A percentile compares a stretch with the other conserved stretches of the same genome.
phyloP scores from a whole-genome alignment of 139 green algal species.

The Asterochloris sp. region DNA sequence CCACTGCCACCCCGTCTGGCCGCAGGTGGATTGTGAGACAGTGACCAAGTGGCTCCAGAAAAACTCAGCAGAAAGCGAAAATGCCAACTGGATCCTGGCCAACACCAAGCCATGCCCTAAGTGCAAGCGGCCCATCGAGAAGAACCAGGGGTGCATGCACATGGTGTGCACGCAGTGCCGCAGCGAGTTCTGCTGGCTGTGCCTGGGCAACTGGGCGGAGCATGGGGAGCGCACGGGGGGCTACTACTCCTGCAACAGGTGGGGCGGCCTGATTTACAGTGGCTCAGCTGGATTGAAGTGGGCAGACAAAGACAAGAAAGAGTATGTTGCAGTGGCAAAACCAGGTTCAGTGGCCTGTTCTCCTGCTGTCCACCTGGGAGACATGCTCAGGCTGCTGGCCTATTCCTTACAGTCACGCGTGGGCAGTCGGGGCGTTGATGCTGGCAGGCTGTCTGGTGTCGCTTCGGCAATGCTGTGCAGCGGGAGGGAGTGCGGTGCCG shows the following conservation, averaged over 20 bases:
- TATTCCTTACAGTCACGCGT: no score
- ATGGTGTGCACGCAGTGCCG: slow-evolving; percentile 77
- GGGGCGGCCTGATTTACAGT: slow-evolving; percentile 1
- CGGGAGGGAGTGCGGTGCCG: no score
- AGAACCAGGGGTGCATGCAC: slow-evolving; percentile 90
- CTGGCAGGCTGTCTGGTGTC: no score
- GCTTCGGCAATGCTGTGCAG: no score
- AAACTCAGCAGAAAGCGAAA: slow-evolving; percentile 79
- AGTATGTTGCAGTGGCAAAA: no score
- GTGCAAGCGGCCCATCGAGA: slow-evolving; percentile 83
- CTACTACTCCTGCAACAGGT: slow-evolving; percentile 96
- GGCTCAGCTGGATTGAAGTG: no score
- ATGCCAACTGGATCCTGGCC: slow-evolving; percentile 78
- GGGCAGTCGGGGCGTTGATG: no score
- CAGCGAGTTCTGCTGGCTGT: slow-evolving; percentile 77
- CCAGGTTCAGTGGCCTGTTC: slow-evolving; percentile 94
- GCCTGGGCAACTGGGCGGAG: slow-evolving; percentile 77
- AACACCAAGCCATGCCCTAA: slow-evolving; percentile 84
- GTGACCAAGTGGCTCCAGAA: slow-evolving; percentile 66
- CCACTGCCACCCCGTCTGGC: not conserved
- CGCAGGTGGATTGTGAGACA: slow-evolving; percentile 53
- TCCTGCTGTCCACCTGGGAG: slow-evolving; percentile 71
- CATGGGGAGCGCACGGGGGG: slow-evolving; percentile 95
- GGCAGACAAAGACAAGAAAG: no score
- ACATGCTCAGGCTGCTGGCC: no score